Evolutionary conservation across 129 eudicot species (phyloP).

Genomic region (Gnaphalium uliginosum): DNA sequence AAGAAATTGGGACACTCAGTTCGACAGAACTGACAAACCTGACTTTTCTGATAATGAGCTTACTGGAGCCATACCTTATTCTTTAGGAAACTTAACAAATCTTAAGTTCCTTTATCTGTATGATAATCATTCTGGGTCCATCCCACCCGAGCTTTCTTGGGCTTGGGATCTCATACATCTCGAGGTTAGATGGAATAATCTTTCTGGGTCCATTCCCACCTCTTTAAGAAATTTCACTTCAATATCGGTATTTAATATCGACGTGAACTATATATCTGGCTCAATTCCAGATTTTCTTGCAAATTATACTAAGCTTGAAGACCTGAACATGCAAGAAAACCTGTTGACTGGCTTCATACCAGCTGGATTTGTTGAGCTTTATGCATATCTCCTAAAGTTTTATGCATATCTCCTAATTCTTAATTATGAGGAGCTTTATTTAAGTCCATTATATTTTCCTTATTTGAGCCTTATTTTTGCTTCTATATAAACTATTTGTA

Average conservation of each 20-base stretch:
- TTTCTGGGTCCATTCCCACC: slow-evolving; percentile 20
- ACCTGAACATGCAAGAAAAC: not conserved
- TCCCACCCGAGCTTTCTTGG: slow-evolving; percentile 15
- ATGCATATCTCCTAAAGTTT: too few species aligned
- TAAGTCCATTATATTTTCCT: too few species aligned
- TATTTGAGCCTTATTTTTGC: too few species aligned
- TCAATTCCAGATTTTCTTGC: slow-evolving; percentile 9
- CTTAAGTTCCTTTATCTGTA: not conserved
- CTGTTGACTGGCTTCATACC: slow-evolving; percentile 27
- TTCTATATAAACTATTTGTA: too few species aligned
- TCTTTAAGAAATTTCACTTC: slow-evolving; percentile 11
- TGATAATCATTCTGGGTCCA: slow-evolving; percentile 16
- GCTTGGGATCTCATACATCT: slow-evolving; percentile 17
- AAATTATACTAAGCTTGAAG: slow-evolving; percentile 9
- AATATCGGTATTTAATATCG: not conserved
- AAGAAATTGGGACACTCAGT: slow-evolving; percentile 6
- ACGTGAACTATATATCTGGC: not conserved
- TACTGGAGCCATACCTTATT: slow-evolving; percentile 32
- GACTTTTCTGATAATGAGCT: slow-evolving; percentile 22
- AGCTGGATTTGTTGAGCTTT: not conserved
- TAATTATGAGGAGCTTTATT: too few species aligned
- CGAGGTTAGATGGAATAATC: not conserved
- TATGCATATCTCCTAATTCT: too few species aligned
- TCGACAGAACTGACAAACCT: not conserved
- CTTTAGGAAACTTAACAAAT: slow-evolving; percentile 21